Base-by-base conservation (phyloP, 2,329 filamentous ascomycete species). In the Knoxdaviesia capensis region DNA sequence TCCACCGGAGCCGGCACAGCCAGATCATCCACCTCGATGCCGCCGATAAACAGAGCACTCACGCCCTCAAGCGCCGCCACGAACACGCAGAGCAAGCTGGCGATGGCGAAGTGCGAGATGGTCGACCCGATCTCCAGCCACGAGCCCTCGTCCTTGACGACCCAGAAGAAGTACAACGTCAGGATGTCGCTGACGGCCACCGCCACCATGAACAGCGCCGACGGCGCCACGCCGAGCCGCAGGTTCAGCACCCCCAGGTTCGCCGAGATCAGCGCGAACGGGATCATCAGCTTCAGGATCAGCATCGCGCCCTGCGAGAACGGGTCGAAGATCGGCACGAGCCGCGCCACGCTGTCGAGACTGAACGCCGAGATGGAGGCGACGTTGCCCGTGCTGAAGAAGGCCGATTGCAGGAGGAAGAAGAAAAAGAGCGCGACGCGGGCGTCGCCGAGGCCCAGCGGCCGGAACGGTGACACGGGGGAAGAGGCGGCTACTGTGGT, bases 81-180 rank as follows among this genome's bases (percentile, higher is more conserved):
- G 61, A 98, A 98, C 6, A 93, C 77, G 50, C 86, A 90, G 38
- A 96, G 55, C 50, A 84, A 58, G 58, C 85, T 94, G 11, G 86
- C 88, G 61, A 98, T 96, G 46, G 77, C 76, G 59, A 96, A 98
- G 57, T 96, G 87, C 53, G 76, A 93, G 49, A 98, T 98, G 4
- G 85, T 94, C 31, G 85, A 93, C 32, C 90, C 90, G 55, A 98
- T 98, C 56, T 98, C 90, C 45, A 98, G 62, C 90, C 90, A 98
- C 28, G 81, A 90, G 0, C 90, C 90, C 56, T 98, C 90, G 51
- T 98, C 90, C 53, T 81, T 82, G 38, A 98, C 90, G 52, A 94
- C 84, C 76, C 84, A 98, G 62, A 98, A 98, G 65, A 98, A 98
- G 52, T 90, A 84, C 41, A 98, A 67, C 4, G 90, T 96, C 56